A percentile compares a stretch with the other conserved stretches of the same genome.
These are phyloP conservation scores for Lizanozyma gosingica DNA, from an alignment of 1,139 yeast species.

Conservation along the genomic window DNA sequence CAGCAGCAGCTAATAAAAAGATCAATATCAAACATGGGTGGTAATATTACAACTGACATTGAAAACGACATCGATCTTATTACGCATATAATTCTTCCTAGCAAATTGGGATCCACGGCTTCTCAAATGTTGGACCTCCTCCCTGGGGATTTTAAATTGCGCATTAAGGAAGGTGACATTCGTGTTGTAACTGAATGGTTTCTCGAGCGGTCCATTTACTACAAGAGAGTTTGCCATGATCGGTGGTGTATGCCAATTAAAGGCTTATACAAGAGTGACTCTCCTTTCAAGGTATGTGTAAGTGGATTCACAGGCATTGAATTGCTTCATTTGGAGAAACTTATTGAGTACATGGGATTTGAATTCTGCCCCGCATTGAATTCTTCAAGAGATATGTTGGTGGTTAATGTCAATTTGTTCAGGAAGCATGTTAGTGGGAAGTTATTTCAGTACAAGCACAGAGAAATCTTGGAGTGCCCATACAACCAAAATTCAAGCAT, in stretches of 20 bases:
- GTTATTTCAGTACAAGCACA: conserved; percentile 26
- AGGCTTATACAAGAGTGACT: conserved; percentile 24
- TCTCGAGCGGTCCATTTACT: conserved; percentile 67
- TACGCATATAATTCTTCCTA: conserved; percentile 36
- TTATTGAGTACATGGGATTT: conserved; percentile 47
- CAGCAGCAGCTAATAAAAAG: not conserved
- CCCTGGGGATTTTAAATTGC: conserved; percentile 14
- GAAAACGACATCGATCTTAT: conserved; percentile 9
- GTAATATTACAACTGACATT: not conserved
- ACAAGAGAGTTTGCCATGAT: conserved; percentile 46
- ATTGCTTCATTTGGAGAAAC: conserved; percentile 60
- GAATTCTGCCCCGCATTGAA: conserved; percentile 43
- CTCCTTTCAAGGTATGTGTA: conserved; percentile 43
- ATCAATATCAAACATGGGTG: not conserved
- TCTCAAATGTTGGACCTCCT: conserved; percentile 17
- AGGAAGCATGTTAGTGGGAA: conserved; percentile 26
- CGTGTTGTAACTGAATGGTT: conserved; percentile 71
- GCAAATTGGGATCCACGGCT: conserved; percentile 22
- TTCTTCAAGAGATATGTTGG: conserved; percentile 49
- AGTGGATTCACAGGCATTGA: conserved; percentile 86
- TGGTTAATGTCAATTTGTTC: conserved; percentile 52
- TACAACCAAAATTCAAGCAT: conserved; percentile 18
- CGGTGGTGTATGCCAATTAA: conserved; percentile 65
- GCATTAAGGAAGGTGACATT: conserved; percentile 16
- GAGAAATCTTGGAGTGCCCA: conserved; percentile 29